A percentile compares a stretch with the other conserved stretches of the same genome.
These are phyloP conservation scores for Macadamia integrifolia DNA, from an alignment of 164 flowering plant species.

Conservation along the genomic window DNA sequence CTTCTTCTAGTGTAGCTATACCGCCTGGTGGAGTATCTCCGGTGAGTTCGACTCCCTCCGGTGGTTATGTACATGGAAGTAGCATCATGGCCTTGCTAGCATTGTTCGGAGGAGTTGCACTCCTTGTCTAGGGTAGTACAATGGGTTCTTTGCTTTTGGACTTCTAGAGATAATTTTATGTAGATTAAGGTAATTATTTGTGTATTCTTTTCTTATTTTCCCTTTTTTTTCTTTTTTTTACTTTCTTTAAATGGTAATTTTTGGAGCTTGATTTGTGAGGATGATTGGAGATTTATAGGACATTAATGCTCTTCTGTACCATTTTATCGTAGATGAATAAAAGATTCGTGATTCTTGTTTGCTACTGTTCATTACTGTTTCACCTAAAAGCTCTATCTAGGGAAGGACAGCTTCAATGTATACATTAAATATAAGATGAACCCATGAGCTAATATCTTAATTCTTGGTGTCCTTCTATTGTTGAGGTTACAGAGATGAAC, in stretches of 20 bases:
- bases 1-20: background rate
- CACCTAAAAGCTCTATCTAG: too few species aligned
- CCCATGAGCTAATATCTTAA: too few species aligned
- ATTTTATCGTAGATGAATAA: slow-evolving; percentile 28
- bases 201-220: slow-evolving; percentile 22
- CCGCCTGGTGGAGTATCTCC: background rate
- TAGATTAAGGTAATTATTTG: slow-evolving; percentile 26
- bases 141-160: slow-evolving; percentile 6
- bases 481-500: too few species aligned
- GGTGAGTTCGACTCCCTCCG: too few species aligned
- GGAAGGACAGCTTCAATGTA: too few species aligned
- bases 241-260: slow-evolving; percentile 12
- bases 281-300: slow-evolving; percentile 15
- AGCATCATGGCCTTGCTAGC: slow-evolving; percentile 30
- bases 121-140: slow-evolving; percentile 15
- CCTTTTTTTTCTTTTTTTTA: background rate
- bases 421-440: too few species aligned
- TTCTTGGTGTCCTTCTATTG: too few species aligned
- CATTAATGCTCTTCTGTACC: slow-evolving; percentile 22
- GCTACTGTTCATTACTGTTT: background rate
- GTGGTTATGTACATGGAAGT: slow-evolving; percentile 14
- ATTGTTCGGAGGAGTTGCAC: slow-evolving; percentile 34
- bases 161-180: slow-evolving; percentile 8
- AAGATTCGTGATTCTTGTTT: slow-evolving; percentile 19
- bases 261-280: slow-evolving; percentile 20